A percentile compares a stretch with the other conserved stretches of the same genome.
phyloP scores from a whole-genome alignment of 2,329 filamentous ascomycete genomes.

The Ophiostoma perfectum region DNA sequence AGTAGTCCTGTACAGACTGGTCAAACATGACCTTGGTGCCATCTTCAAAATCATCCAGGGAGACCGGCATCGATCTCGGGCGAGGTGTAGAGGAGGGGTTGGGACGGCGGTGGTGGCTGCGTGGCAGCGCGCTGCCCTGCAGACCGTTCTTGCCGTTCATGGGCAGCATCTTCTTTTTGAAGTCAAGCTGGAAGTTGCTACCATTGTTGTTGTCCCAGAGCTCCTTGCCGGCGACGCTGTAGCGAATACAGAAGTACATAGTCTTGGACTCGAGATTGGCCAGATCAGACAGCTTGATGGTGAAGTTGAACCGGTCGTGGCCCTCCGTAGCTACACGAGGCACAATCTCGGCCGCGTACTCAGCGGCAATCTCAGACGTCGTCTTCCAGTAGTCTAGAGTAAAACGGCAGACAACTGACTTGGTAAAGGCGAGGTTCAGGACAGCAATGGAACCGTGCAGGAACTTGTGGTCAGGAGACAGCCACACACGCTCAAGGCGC shows the following conservation, averaged over 20 bases:
- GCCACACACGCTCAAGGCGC: slow-evolving; percentile 78
- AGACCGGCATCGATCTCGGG: slow-evolving; percentile 51
- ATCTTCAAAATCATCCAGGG: slow-evolving; percentile 66
- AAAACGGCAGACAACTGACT: slow-evolving; percentile 84
- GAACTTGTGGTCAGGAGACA: slow-evolving; percentile 82
- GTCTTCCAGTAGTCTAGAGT: slow-evolving; percentile 99
- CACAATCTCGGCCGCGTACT: slow-evolving; percentile 74
- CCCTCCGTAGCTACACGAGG: slow-evolving; percentile 57
- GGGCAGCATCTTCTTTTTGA: slow-evolving; percentile 69
- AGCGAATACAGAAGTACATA: slow-evolving; percentile 85
- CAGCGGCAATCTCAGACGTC: slow-evolving; percentile 86
- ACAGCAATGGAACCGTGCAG: slow-evolving; percentile 79
- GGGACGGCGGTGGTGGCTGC: slow-evolving; percentile 57
- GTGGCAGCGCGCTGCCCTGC: slow-evolving; percentile 44
- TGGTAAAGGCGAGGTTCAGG: slow-evolving; percentile 84
- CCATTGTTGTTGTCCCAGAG: slow-evolving; percentile 91
- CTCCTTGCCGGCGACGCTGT: slow-evolving; percentile 75
- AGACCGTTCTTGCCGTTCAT: slow-evolving; percentile 54
- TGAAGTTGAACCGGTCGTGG: slow-evolving; percentile 88
- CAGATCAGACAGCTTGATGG: slow-evolving; percentile 85
- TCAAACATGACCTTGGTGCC: slow-evolving; percentile 55
- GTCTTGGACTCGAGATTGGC: slow-evolving; percentile 90
- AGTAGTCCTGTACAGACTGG: slow-evolving; percentile 55
- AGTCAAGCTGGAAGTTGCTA: slow-evolving; percentile 91
- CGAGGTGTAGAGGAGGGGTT: slow-evolving; percentile 39